phyloP scores from a whole-genome alignment of 2,329 filamentous ascomycete species.

The Colletotrichum lini region DNA sequence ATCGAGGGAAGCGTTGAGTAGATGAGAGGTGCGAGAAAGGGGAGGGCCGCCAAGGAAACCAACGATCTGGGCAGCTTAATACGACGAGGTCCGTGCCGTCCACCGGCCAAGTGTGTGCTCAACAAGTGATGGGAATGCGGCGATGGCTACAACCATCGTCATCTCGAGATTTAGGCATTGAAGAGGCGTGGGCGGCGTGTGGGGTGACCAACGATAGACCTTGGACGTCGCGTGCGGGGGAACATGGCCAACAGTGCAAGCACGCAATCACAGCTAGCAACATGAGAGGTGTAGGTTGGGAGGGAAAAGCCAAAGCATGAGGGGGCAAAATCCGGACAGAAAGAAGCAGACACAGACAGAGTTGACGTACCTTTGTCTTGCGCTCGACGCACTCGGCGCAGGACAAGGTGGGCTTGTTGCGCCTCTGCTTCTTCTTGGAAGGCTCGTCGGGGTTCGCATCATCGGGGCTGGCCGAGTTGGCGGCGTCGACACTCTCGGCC shows the following conservation, averaged over 20 bases:
- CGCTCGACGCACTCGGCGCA: slow-evolving; percentile 86
- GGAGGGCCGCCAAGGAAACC: neutral
- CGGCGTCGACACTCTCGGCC: slow-evolving; percentile 24
- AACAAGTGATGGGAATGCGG: neutral
- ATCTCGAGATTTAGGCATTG: neutral
- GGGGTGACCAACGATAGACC: slow-evolving; percentile 8
- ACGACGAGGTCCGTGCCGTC: neutral
- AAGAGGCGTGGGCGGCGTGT: neutral
- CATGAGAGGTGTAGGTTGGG: neutral
- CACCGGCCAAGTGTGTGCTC: slow-evolving; percentile 16
- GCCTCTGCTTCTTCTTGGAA: slow-evolving; percentile 81
- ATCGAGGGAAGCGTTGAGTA: neutral
- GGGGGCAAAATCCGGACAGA: neutral
- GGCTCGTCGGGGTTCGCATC: slow-evolving; percentile 50
- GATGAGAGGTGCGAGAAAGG: neutral
- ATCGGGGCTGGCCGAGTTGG: slow-evolving; percentile 32
- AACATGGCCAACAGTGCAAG: neutral
- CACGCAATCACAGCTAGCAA: neutral
- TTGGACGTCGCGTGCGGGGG: slow-evolving; percentile 1
- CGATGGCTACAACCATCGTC: neutral
- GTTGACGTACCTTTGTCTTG: slow-evolving; percentile 79
- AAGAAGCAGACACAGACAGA: slow-evolving; percentile 27
- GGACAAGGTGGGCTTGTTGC: slow-evolving; percentile 86
- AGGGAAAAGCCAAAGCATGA: neutral
- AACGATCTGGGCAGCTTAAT: neutral